phyloP scores from a whole-genome alignment of 2,329 filamentous ascomycete genomes.

The Bipolaris bicolor region DNA sequence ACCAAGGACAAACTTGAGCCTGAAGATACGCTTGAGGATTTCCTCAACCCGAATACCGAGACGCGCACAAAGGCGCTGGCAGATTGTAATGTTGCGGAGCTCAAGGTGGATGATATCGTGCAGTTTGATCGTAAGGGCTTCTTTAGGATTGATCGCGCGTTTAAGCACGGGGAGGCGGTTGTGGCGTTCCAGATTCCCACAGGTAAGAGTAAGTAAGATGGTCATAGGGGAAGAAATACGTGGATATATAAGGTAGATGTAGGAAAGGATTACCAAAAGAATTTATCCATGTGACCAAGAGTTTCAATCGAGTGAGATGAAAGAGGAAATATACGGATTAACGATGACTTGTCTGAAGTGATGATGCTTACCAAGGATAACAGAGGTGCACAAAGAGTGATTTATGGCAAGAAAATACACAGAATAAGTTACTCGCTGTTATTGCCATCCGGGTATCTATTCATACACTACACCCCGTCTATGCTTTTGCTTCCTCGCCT shows the following conservation, averaged over 20 bases:
- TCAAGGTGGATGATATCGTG: slow-evolving; percentile 89
- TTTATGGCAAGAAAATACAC: background rate
- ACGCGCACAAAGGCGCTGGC: slow-evolving; percentile 76
- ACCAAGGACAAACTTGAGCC: slow-evolving; percentile 94
- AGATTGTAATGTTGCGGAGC: slow-evolving; percentile 76
- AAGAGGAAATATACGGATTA: background rate
- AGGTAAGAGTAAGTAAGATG: slow-evolving; percentile 57
- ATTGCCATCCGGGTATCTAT: background rate
- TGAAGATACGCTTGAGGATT: slow-evolving; percentile 82
- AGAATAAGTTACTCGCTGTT: background rate
- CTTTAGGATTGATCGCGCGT: slow-evolving; percentile 78
- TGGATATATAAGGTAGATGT: background rate
- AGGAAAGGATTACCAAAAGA: background rate
- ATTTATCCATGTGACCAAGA: too few species aligned
- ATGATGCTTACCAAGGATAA: too few species aligned
- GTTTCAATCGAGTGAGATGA: background rate
- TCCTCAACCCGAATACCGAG: slow-evolving; percentile 77
- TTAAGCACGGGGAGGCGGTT: slow-evolving; percentile 63
- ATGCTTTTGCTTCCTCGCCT: background rate
- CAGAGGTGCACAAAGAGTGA: too few species aligned
- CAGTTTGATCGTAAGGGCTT: slow-evolving; percentile 95
- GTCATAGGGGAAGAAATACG: background rate
- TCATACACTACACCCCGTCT: background rate
- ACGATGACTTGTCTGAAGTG: too few species aligned
- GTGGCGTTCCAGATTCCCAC: slow-evolving; percentile 75